A percentile compares a stretch with the other conserved stretches of the same genome.
phyloP scores from a whole-genome alignment of 1,284 basidiomycete genomes.

The Pulchroboletus neoregius region DNA sequence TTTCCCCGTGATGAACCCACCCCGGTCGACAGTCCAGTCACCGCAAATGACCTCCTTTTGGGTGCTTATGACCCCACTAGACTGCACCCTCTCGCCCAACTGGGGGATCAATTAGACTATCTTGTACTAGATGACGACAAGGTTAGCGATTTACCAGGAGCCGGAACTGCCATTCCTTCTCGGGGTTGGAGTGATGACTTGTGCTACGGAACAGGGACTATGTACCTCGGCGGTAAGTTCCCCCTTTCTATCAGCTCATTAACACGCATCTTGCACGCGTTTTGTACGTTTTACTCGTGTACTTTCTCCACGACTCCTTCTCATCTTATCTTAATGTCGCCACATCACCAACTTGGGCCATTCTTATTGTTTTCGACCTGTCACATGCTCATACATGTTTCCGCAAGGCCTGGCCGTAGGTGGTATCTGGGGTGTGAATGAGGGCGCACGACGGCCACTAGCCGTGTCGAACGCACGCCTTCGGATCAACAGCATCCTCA shows the following conservation, averaged over 20 bases:
- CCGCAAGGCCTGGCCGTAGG: conserved; percentile 86
- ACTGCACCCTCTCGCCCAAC: conserved; percentile 85
- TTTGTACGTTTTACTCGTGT: conserved; percentile 49
- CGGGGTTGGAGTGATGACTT: conserved; percentile 99
- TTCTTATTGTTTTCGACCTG: conserved; percentile 69
- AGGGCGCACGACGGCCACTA: conserved; percentile 85
- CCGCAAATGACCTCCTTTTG: conserved; percentile 80
- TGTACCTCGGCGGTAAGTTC: conserved; percentile 91
- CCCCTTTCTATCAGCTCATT: conserved; percentile 48
- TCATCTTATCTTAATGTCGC: conserved; percentile 63
- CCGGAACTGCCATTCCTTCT: conserved; percentile 83
- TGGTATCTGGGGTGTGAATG: conserved; percentile 93
- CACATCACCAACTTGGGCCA: conserved; percentile 48
- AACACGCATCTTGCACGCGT: conserved; percentile 48
- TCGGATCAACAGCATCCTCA: conserved; percentile 95
- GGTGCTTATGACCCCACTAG: conserved; percentile 84
- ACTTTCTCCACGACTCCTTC: conserved; percentile 37
- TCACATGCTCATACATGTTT: conserved; percentile 66
- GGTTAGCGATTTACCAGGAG: conserved; percentile 80
- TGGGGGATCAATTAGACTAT: conserved; percentile 90
- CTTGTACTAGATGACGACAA: conserved; percentile 92
- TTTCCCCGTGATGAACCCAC: conserved; percentile 46
- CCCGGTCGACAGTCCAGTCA: conserved; percentile 53
- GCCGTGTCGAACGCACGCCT: conserved; percentile 81
- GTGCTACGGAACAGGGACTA: conserved; percentile 98